Conservation (phyloP, 2,329 filamentous ascomycete species). For the Rhinocladiella similis region DNA sequence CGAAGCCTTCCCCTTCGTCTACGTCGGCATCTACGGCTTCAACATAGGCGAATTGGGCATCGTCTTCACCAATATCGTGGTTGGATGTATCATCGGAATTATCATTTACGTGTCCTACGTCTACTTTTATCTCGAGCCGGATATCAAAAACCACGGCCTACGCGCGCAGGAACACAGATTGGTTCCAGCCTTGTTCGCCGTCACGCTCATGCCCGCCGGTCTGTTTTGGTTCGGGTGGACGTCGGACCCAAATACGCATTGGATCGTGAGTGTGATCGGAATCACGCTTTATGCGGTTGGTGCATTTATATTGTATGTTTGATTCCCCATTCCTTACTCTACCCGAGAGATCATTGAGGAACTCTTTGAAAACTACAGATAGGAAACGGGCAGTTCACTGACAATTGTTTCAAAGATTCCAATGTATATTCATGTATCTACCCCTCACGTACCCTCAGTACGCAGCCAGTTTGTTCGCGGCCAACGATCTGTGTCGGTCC, state of each 20-base stretch:
- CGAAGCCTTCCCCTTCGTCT: constrained; percentile 67
- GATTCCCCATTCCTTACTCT: not conserved
- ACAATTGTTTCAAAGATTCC: constrained; percentile 10
- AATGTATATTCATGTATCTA: constrained; percentile 33
- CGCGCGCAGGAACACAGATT: constrained; percentile 53
- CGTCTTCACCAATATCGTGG: constrained; percentile 61
- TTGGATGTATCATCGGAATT: constrained; percentile 57
- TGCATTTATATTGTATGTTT: constrained; percentile 24
- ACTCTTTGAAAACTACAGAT: not conserved
- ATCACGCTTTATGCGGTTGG: constrained; percentile 25
- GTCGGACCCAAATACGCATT: constrained; percentile 34
- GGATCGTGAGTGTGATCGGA: constrained; percentile 34
- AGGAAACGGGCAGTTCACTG: constrained; percentile 1
- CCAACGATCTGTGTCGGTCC: constrained; percentile 33
- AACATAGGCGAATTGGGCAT: constrained; percentile 59
- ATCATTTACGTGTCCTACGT: constrained; percentile 54
- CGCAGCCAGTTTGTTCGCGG: constrained; percentile 30
- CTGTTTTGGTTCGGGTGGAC: constrained; percentile 54
- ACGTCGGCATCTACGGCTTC: constrained; percentile 61
- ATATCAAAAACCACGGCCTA: constrained; percentile 49
- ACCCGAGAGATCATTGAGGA: too few species aligned
- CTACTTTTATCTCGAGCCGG: constrained; percentile 53
- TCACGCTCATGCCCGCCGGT: constrained; percentile 55
- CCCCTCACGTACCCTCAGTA: constrained; percentile 31
- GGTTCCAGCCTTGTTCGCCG: constrained; percentile 55